Percentiles rank a stretch among this genome's conserved stretches.
Conservation (phyloP, 371 early-diverging fungal species). For the Nematocida displodere region DNA sequence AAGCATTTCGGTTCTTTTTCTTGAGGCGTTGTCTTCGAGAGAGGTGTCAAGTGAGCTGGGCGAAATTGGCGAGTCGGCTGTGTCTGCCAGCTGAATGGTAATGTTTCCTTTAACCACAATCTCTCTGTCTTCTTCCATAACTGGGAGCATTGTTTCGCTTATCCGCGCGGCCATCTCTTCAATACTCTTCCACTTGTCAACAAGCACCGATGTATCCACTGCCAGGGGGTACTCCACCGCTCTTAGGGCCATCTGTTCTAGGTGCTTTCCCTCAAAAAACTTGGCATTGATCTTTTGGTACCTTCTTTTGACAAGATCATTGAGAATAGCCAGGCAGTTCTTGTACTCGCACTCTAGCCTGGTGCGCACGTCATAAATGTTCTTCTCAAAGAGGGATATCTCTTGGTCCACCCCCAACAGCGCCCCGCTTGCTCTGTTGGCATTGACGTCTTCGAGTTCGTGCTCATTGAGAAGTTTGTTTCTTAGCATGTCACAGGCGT, state of each 20-base stretch:
- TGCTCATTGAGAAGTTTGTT: background rate
- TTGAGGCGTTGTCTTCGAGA: background rate
- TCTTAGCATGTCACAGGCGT: conserved; percentile 60
- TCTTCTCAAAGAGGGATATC: conserved; percentile 51
- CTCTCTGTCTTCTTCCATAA: background rate
- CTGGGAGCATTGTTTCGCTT: background rate
- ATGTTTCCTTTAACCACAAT: conserved; percentile 18
- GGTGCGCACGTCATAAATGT: conserved; percentile 36
- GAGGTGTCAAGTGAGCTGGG: background rate
- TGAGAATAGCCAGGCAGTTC: conserved; percentile 40
- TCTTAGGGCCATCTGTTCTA: conserved; percentile 20
- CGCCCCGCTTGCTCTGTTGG: background rate
- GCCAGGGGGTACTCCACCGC: conserved; percentile 53
- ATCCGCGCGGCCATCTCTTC: conserved; percentile 22
- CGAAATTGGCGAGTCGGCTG: background rate
- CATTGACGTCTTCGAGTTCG: background rate
- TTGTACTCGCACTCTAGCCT: conserved; percentile 60
- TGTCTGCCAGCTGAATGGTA: conserved; percentile 12
- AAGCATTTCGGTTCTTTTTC: conserved; percentile 50
- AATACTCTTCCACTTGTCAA: conserved; percentile 56
- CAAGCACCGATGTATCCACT: conserved; percentile 60
- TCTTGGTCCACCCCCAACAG: conserved; percentile 41
- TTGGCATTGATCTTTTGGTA: conserved; percentile 61
- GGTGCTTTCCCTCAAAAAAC: conserved; percentile 54
- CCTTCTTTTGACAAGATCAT: conserved; percentile 56